These are phyloP conservation scores for Metschnikowia hibisci DNA, from an alignment of 805 yeast species.

Conservation along the genomic window DNA sequence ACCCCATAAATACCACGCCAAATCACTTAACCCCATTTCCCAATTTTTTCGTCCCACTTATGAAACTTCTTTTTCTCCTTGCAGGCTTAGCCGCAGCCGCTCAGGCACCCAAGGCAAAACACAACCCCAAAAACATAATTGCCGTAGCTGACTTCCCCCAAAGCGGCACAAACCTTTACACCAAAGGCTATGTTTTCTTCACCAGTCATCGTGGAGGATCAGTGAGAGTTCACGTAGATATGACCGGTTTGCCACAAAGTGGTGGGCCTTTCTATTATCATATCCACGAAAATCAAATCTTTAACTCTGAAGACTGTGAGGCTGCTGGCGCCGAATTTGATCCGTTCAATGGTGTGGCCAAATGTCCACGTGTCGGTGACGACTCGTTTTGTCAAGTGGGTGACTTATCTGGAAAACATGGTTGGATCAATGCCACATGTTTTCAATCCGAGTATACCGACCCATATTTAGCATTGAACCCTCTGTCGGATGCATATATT, in stretches of 20 bases:
- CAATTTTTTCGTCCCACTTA: background rate
- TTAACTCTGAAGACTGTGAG: conserved; percentile 47
- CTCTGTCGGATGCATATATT: conserved; percentile 51
- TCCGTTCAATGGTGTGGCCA: conserved; percentile 53
- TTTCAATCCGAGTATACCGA: conserved; percentile 61
- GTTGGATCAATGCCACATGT: conserved; percentile 66
- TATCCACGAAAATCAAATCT: conserved; percentile 57
- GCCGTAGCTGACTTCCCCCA: conserved; percentile 56
- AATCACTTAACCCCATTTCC: too few species aligned
- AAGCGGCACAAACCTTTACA: conserved; percentile 11
- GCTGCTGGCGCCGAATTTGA: conserved; percentile 56
- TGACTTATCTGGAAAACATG: conserved; percentile 76
- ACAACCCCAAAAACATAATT: conserved; percentile 47
- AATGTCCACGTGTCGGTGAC: conserved; percentile 47
- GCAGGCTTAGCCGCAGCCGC: conserved; percentile 23
- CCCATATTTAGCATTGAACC: conserved; percentile 61
- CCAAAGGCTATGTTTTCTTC: conserved; percentile 47
- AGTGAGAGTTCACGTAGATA: conserved; percentile 64
- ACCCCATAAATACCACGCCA: too few species aligned
- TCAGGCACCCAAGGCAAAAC: conserved; percentile 48
- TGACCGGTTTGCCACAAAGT: conserved; percentile 61
- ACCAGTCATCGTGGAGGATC: conserved; percentile 54
- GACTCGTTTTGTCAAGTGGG: conserved; percentile 67
- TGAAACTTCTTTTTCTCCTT: background rate
- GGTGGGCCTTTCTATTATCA: conserved; percentile 72